Evolutionary conservation across 2,329 filamentous ascomycete species (phyloP), one percentile per base, ranked within the genome.

Genomic region (Madurella mycetomatis): DNA sequence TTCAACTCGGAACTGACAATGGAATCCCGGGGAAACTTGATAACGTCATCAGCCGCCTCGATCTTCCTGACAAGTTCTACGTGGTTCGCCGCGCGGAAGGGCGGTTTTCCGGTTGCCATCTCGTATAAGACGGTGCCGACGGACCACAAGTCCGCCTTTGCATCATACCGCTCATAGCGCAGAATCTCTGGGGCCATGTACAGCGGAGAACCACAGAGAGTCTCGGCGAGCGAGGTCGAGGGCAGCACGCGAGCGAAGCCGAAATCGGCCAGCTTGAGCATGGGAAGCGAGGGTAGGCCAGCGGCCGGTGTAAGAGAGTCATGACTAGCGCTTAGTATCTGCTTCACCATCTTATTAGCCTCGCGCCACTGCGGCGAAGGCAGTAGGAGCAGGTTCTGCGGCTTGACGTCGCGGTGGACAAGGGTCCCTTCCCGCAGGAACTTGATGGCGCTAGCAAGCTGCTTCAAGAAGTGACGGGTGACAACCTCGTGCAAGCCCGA

Each of bases 101-200:
- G 94, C 18, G 94, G 91, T 58, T 84, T 87, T 50, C 92, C 92
- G 7, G 86, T 89, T 57, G 94, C 84, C 92, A 99, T 96, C 73
- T 99, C 94, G 68, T 90, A 96, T 19, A 95, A 75, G 9, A 99
- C 94, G 16, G 94, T 96, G 48, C 94, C 94, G 34, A 96, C 90
- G 18, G 94, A 99, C 94, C 94, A 99, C 34, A 99, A 76, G 73
- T 99, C 94, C 45, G 92, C 92, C 71, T 95, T 95, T 60, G 92
- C 90, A 73, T 96, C 92, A 70, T 99, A 99, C 66, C 92, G 92
- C 70, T 99, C 92, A 66, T 97, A 99, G 56, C 92, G 86, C 58
- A 99, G 77, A 60, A 99, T 99, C 73, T 99, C 94, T 4, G 94
- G 94, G 0, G 94, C 94, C 94, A 99, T 99, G 74, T 99, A 99